These are phyloP conservation scores for Ichthyophonus hoferi DNA, from an alignment of 208 protist species.

Conservation along the genomic window DNA sequence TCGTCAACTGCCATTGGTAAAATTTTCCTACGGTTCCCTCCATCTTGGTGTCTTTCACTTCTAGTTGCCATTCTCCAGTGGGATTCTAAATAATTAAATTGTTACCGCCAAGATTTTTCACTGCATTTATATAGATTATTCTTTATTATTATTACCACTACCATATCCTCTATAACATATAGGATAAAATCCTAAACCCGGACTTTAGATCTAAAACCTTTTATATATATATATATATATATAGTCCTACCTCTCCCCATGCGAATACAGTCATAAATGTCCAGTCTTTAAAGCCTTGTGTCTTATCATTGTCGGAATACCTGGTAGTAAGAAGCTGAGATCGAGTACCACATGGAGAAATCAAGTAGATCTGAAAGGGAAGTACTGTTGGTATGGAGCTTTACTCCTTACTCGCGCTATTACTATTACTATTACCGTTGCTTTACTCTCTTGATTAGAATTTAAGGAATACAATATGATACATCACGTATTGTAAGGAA, in stretches of 20 bases:
- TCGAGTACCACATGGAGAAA: conserved; percentile 9
- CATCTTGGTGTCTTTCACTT: not conserved
- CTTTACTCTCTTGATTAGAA: too few species aligned
- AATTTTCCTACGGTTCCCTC: not conserved
- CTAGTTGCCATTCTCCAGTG: not conserved
- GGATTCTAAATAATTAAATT: not conserved
- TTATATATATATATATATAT: too few species aligned
- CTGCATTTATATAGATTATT: not conserved
- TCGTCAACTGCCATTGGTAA: not conserved
- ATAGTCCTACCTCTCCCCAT: conserved; percentile 41
- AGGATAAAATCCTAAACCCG: not conserved
- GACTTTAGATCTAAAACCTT: not conserved
- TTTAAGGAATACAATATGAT: too few species aligned
- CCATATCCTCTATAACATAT: not conserved
- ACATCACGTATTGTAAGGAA: too few species aligned
- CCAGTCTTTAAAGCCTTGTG: conserved; percentile 36
- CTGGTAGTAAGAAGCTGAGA: conserved; percentile 29
- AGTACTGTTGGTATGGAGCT: too few species aligned
- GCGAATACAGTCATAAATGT: conserved; percentile 39
- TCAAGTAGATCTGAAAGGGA: not conserved
- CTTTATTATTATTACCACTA: not conserved
- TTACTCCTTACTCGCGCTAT: too few species aligned
- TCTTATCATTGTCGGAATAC: not conserved
- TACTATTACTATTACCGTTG: too few species aligned
- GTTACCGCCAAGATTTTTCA: not conserved